Conservation (phyloP, 768 basidiomycete genomes). For the Macrolepiota fuliginosa region DNA sequence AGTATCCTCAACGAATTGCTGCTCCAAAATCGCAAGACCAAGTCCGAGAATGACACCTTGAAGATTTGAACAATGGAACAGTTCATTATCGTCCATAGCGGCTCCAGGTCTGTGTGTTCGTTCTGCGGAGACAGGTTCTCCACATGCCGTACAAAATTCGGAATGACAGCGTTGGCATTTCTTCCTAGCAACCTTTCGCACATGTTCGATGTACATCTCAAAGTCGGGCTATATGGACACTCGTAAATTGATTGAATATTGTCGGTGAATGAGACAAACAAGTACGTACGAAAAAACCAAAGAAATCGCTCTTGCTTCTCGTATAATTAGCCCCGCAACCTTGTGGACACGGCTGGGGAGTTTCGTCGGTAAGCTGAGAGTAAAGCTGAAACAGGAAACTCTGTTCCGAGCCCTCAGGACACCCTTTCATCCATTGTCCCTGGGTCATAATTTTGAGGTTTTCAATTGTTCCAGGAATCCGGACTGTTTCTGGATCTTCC, state of each 20-base stretch:
- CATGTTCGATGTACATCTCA: constrained; percentile 60
- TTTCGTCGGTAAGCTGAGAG: constrained; percentile 58
- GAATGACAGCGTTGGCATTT: constrained; percentile 62
- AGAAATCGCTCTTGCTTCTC: constrained; percentile 77
- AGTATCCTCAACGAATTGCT: constrained; percentile 47
- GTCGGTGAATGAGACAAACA: constrained; percentile 13
- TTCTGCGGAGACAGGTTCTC: constrained; percentile 54
- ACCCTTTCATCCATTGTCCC: constrained; percentile 97
- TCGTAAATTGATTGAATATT: constrained; percentile 3
- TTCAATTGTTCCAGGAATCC: constrained; percentile 40
- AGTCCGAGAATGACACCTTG: constrained; percentile 92
- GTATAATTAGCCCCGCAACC: constrained; percentile 63
- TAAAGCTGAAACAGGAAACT: constrained; percentile 85
- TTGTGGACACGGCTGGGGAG: constrained; percentile 67
- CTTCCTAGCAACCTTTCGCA: constrained; percentile 55
- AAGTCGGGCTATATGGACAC: constrained; percentile 59
- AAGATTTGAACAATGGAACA: constrained; percentile 88
- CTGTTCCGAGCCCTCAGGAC: constrained; percentile 92
- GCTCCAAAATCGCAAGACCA: constrained; percentile 84
- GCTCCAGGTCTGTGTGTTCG: constrained; percentile 21
- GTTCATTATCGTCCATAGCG: constrained; percentile 26
- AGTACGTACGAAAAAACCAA: constrained; percentile 71
- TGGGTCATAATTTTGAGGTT: constrained; percentile 72
- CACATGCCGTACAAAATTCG: constrained; percentile 74
- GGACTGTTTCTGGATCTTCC: constrained; percentile 62